Evolutionary conservation across 768 basidiomycete genomes (phyloP), one percentile per base, ranked within the genome.

Genomic region (Mycena vitilis): DNA sequence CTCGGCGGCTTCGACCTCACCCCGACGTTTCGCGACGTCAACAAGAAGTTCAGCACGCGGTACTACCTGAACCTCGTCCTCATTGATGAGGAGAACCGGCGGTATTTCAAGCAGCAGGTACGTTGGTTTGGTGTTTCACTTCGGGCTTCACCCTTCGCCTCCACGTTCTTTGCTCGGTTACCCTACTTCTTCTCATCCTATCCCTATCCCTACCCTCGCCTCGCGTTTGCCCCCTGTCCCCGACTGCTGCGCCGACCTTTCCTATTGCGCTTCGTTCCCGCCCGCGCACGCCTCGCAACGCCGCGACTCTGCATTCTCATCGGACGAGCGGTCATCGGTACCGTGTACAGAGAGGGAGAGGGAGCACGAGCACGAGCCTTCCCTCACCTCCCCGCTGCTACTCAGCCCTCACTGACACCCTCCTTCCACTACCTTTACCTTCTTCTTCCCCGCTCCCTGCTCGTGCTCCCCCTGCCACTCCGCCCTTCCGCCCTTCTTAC

Each of bases 61-160:
- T 99, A 99, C 80, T 99, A 99, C 80, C 88, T 99, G 71, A 99
- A 99, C 78, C 84, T 99, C 37, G 98, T 99, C 5, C 87, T 99
- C 62, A 95, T 99, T 60, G 98, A 99, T 77, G 96, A 99, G 78
- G 97, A 98, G 85, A 99, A 99, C 80, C 86, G 97, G 74, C 86
- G 97, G 71, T 98, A 98, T 81, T 98, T 98, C 81, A 98, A 98
- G 81, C 96, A 98, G 79, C 95, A 96, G 89, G 93, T 90, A 49
- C 38, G 82, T 74, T 4, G n/a, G 13, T 30, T 8, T 13, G 7
- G 7, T 8, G n/a, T n/a, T n/a, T n/a, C n/a, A n/a, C n/a, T n/a
- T n/a, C n/a, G n/a, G n/a, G n/a, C 7, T 40, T 40, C 10, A 11
- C 40, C n/a, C n/a, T 12, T 30, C 30, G 30, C 2, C 48, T 63